These are phyloP conservation scores for Cryptosporidium sp. DNA, from an alignment of 169 alveolate species.

Conservation along the genomic window DNA sequence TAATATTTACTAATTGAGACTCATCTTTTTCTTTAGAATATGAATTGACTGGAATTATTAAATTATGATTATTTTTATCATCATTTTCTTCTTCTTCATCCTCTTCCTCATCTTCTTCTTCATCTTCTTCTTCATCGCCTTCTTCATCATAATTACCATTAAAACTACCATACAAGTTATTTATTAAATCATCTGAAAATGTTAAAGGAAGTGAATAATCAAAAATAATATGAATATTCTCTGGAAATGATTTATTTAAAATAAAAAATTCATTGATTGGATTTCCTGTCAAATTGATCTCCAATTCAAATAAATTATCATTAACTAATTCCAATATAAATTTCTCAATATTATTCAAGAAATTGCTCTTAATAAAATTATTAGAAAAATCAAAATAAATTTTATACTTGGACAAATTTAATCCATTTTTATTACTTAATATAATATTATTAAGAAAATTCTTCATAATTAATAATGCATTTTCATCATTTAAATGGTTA, in stretches of 20 bases:
- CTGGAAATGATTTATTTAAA: constrained; percentile 1
- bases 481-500: constrained; percentile 9
- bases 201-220: constrained; percentile 22
- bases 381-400: constrained; percentile 38
- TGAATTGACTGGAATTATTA: background rate
- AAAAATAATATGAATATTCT: constrained; percentile 7
- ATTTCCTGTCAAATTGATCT: constrained; percentile 43
- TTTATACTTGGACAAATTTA: background rate
- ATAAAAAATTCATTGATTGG: constrained; percentile 31
- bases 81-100: no score
- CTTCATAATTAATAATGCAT: constrained; percentile 1
- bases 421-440: background rate
- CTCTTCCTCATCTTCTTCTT: no score
- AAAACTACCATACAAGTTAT: background rate
- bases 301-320: background rate
- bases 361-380: constrained; percentile 17
- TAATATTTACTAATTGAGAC: background rate
- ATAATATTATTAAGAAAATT: background rate
- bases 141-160: background rate
- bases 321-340: background rate
- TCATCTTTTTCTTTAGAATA: background rate
- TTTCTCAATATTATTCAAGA: background rate
- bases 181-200: constrained; percentile 12
- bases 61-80: background rate
- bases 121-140: no score